Evolutionary conservation across 345 rosid genomes (phyloP), one percentile per base, ranked within the genome.

Genomic region (Acer saccharum): DNA sequence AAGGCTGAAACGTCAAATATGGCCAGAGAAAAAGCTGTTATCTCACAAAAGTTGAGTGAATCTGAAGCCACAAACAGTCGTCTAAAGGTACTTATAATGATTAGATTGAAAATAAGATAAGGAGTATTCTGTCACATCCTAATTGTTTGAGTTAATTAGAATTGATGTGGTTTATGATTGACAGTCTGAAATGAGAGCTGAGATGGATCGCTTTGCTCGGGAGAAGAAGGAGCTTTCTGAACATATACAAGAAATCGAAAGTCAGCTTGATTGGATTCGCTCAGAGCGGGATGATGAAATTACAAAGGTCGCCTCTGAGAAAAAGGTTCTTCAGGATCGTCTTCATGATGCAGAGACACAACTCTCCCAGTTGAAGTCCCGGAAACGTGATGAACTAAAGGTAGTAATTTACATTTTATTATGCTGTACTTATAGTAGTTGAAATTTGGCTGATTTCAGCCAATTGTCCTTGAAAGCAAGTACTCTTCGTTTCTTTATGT

Each of bases 201-300:
- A 91, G 94, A 70, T 55, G 79, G 99, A 94, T 79, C 90, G 92
- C 52, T 92, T 91, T 87, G 81, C 89, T 67, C 88, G 93, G 76
- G 99, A 94, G 69, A 94, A 89, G 87, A 97, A 92, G 82, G 98
- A 93, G 69, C 91, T 90, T 77, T 84, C 86, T 58, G 97, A 94
- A 79, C 96, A 97, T 82, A 83, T 90, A 57, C 97, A 90, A 66
- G 99, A 94, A 77, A 87, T 85, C 79, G 97, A 97, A 82, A 88
- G 93, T 85, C 99, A 97, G 82, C 96, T 97, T 57, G 99, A 97
- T 77, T 97, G 99, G 99, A 83, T 93, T 71, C 98, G 97, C 27
- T 88, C 94, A 35, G 99, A 97, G 87, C 88, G 88, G 74, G 94
- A 93, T 77, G 99, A 97, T 79, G 97, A 90, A 88, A 84, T 91